Base-by-base conservation (phyloP, 805 yeast genomes). In the Komagataella pseudopastoris region DNA sequence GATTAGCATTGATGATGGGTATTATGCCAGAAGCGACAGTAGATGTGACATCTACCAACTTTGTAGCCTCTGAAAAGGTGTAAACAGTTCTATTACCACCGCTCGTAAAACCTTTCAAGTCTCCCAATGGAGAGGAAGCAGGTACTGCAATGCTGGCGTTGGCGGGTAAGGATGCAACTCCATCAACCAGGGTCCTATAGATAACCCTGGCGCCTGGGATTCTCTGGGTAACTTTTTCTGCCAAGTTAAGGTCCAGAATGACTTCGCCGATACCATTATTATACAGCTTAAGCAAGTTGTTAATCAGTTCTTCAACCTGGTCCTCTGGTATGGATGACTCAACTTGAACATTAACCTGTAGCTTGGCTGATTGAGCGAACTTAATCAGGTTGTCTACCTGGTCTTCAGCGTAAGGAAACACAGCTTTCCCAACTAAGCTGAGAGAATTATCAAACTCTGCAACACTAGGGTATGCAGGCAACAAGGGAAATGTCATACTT, bases 181-280 rank as follows among this genome's bases (percentile, higher is more conserved):
- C 51, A 44, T 55, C 53, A 22, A 48, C 51, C 14, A 53, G 44
- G 12, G 44, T 50, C 39, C 39, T 30, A 50, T 58, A 56, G 18
- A 61, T 60, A 16, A 68, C 52, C 55, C 71, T 59, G 23, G 67
- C 68, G 51, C 61, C 63, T 51, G 71, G 70, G 46, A 68, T 62
- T 36, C 56, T 57, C 5, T 54, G 53, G n/a, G 52, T n/a, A 44
- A 66, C 63, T 10, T 45, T 50, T 4, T 50, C 22, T 6, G 63
- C 63, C 47, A 51, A 50, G 17, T 49, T 50, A 4, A 51, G 47
- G 16, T 22, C 48, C 8, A 43, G 64, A 55, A 66, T 60, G 3
- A 66, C 49, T 4, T 55, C 59, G 7, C 50, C 49, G 23, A 63
- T 59, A 24, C 70, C 70, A 50, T 61, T 65, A 51, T 66, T 66